phyloP scores from a whole-genome alignment of 208 protist species.

The Crithidia bombi region DNA sequence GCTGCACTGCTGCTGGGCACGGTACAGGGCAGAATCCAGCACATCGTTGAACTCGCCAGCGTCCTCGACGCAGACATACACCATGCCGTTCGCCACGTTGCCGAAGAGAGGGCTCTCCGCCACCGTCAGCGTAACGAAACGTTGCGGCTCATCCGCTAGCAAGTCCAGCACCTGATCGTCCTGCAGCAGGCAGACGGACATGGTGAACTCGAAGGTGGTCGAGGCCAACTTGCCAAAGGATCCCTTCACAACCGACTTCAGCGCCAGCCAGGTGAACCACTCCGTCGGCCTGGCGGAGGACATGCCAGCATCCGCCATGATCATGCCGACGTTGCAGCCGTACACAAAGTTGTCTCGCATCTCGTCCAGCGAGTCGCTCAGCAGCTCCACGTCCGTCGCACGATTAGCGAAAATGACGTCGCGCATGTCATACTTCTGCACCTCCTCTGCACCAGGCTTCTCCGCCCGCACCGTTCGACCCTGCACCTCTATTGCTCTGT shows the following conservation, averaged over 20 bases:
- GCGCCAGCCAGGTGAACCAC: constrained; percentile 72
- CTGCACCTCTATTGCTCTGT: constrained; percentile 45
- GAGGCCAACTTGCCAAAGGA: constrained; percentile 47
- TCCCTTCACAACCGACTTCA: constrained; percentile 60
- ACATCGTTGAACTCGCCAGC: constrained; percentile 70
- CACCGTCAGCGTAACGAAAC: constrained; percentile 54
- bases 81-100: constrained; percentile 64
- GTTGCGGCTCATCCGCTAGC: constrained; percentile 37
- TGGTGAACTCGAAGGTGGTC: constrained; percentile 43
- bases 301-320: constrained; percentile 68
- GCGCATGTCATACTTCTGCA: constrained; percentile 74
- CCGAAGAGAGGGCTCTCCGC: constrained; percentile 76
- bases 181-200: constrained; percentile 69
- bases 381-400: constrained; percentile 42
- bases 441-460: constrained; percentile 59
- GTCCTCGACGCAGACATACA: constrained; percentile 59
- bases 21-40: constrained; percentile 47
- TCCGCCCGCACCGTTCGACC: constrained; percentile 52
- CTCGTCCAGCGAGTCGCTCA: constrained; percentile 59
- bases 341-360: constrained; percentile 62
- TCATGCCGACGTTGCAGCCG: constrained; percentile 67
- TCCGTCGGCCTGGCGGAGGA: constrained; percentile 41
- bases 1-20: constrained; percentile 24
- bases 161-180: constrained; percentile 80
- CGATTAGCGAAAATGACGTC: constrained; percentile 51